Evolutionary conservation across 2,329 filamentous ascomycete species (phyloP).

Genomic region (Penicillium aurantiogriseum): DNA sequence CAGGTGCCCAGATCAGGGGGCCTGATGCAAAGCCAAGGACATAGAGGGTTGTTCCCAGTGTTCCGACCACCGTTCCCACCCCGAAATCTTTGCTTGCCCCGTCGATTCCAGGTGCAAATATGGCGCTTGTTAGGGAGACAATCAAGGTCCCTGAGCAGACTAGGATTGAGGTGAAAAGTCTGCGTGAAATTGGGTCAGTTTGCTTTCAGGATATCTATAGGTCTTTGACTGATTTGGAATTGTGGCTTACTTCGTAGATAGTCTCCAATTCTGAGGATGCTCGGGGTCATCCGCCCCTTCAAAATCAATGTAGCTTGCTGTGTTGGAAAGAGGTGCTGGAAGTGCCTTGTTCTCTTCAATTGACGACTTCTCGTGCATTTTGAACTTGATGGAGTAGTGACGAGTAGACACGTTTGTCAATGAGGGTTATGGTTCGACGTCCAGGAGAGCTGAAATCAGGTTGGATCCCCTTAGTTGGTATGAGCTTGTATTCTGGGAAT

Average conservation of each 20-base stretch:
- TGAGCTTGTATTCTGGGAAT: not conserved
- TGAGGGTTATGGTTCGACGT: not conserved
- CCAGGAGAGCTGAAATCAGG: not conserved
- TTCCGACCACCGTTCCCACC: conserved; percentile 43
- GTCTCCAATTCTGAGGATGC: conserved; percentile 54
- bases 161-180: conserved; percentile 23
- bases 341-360: conserved; percentile 46
- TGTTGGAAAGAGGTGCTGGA: conserved; percentile 49
- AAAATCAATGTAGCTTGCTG: conserved; percentile 56
- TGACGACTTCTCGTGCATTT: conserved; percentile 12
- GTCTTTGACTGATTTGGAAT: not conserved
- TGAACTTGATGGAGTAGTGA: not conserved
- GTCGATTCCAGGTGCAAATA: conserved; percentile 65
- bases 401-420: not conserved
- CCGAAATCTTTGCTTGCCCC: conserved; percentile 52
- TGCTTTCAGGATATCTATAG: not conserved
- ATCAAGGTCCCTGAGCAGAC: conserved; percentile 49
- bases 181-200: not conserved
- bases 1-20: conserved; percentile 60
- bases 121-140: conserved; percentile 54
- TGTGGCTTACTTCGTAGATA: conserved; percentile 44
- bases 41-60: conserved; percentile 48
- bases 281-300: conserved; percentile 51
- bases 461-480: not conserved
- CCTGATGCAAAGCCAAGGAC: conserved; percentile 56